A percentile compares a stretch with the other conserved stretches of the same genome.
Conservation (phyloP, 371 early-diverging fungal species). For the Mucor irregularis region DNA sequence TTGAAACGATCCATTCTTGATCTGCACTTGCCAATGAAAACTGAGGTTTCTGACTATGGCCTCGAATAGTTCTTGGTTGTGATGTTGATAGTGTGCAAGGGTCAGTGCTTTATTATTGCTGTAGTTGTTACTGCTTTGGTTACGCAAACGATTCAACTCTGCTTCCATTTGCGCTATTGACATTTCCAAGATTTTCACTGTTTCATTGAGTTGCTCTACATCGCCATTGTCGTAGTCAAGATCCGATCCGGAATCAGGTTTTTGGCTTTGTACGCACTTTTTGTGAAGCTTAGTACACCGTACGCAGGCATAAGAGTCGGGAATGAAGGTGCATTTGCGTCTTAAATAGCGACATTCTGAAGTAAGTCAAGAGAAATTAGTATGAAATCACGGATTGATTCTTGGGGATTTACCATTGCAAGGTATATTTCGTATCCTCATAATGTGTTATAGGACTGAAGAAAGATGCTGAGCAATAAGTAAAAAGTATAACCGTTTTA, state of each 20-base stretch:
- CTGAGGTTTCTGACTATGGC: background rate
- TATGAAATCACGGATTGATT: too few species aligned
- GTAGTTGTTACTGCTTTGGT: background rate
- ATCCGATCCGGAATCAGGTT: background rate
- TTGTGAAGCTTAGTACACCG: slow-evolving; percentile 7
- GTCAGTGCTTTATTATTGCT: background rate
- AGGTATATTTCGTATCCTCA: slow-evolving; percentile 6
- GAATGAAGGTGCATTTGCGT: slow-evolving; percentile 13
- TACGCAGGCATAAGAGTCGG: background rate
- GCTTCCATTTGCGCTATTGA: background rate
- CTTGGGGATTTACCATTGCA: slow-evolving; percentile 17
- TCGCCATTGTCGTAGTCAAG: background rate
- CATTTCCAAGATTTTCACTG: background rate
- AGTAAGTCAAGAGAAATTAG: background rate
- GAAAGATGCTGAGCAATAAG: too few species aligned
- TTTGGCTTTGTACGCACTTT: background rate
- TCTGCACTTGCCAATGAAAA: slow-evolving; percentile 8
- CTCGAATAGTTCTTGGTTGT: too few species aligned
- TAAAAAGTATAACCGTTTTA: too few species aligned
- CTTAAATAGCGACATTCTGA: slow-evolving; percentile 16
- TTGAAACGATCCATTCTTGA: slow-evolving; percentile 7
- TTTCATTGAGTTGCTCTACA: background rate
- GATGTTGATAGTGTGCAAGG: too few species aligned
- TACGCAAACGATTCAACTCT: slow-evolving; percentile 2
- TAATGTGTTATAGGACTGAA: too few species aligned